Evolutionary conservation across 805 yeast species (phyloP), one percentile per base, ranked within the genome.

Genomic region (Starmerella etchellsii): DNA sequence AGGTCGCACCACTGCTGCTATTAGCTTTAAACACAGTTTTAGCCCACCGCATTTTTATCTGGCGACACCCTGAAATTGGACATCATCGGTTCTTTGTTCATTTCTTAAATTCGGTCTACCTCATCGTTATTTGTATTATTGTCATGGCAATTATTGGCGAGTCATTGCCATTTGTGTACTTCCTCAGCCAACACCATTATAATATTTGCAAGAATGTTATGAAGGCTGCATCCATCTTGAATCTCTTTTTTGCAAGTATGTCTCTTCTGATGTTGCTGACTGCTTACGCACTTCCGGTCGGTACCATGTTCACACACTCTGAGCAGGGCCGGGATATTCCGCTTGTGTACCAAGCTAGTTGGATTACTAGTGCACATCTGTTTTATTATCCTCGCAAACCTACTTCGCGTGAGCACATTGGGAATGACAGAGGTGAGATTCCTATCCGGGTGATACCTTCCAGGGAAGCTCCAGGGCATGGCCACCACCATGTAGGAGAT

Each of bases 21-120:
- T 72, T 74, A 25, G 68, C 78, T 3, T 65, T 74, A 52, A 76
- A 76, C 54, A 64, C 78, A 57, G 69, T 78, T 19, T 60, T 80
- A 39, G 82, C 82, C 3, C 85, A 78, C 56, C 70, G 88, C 55
- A 62, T 79, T 19, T 77, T 78, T 59, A 76, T 83, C 5, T 78
- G 84, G 81, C 66, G 78, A 56, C 87, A 80, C 54, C 87, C 88
- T 7, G 75, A 72, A 38, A 68, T 75, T 10, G 87, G 85, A 30
- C 66, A 73, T 18, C 57, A 69, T 32, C 62, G 57, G 41, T 43
- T 63, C 27, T 73, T 79, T 51, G 71, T 76, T 71, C 44, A 45
- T 26, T 38, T 60, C 23, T 71, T 79, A 78, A 54, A 67, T 34
- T 31, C 58, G 2, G 49, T 74, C 28, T 79, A 80, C 53, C 49